A percentile compares a stretch with the other conserved stretches of the same genome.
Evolutionary conservation across 768 basidiomycete genomes (phyloP).

Genomic region (Termitomyces sp.): DNA sequence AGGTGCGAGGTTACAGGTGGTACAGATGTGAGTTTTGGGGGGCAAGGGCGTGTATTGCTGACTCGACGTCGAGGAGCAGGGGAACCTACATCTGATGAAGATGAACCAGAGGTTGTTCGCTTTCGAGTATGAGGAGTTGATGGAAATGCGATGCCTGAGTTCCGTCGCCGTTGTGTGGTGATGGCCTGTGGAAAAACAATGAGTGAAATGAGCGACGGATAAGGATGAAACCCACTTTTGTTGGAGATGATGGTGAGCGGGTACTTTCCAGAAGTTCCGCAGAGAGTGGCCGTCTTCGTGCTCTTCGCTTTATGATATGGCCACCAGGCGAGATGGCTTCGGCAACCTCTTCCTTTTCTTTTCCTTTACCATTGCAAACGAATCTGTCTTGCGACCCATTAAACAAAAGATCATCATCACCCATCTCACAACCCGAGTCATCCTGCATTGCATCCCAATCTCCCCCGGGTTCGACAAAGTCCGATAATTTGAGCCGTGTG

Average conservation of each 20-base stretch:
- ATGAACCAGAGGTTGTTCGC: constrained; percentile 30
- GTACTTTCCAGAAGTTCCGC: constrained; percentile 56
- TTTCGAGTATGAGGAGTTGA: constrained; percentile 37
- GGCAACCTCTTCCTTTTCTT: constrained; percentile 51
- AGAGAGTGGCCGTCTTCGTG: constrained; percentile 69
- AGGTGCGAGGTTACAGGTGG: constrained; percentile 22
- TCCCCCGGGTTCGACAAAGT: constrained; percentile 44
- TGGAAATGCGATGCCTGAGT: constrained; percentile 31
- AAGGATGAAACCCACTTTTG: constrained; percentile 27
- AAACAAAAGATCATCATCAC: constrained; percentile 37
- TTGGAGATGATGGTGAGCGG: constrained; percentile 40
- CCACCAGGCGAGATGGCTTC: constrained; percentile 75
- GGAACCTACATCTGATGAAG: constrained; percentile 49
- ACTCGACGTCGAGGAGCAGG: constrained; percentile 54
- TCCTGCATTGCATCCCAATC: constrained; percentile 36
- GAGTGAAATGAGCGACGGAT: neutral
- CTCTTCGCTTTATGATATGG: constrained; percentile 71
- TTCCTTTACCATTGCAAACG: constrained; percentile 36
- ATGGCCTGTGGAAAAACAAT: neutral
- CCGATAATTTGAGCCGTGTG: constrained; percentile 57
- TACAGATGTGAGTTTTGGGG: constrained; percentile 8
- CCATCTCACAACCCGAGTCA: constrained; percentile 52
- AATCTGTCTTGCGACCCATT: constrained; percentile 22
- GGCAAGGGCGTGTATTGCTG: constrained; percentile 30
- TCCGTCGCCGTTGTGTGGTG: constrained; percentile 6